Evolutionary conservation across 495 filamentous ascomycete genomes (phyloP).

Genomic region (Thermochaetoides thermophila): DNA sequence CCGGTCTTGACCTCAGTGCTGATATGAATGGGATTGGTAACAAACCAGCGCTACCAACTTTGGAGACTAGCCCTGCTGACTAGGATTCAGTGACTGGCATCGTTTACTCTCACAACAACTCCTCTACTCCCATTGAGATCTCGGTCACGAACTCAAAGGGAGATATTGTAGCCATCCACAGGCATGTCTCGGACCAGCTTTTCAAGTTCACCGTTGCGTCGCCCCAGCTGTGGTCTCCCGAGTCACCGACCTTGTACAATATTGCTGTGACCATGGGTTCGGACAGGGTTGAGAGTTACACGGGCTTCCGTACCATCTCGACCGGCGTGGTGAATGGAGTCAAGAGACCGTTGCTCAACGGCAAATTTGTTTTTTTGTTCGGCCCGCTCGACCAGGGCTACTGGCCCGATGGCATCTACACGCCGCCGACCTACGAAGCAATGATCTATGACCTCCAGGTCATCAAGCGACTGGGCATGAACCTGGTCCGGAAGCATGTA

Average conservation of each 20-base stretch:
- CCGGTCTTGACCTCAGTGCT: conserved; percentile 37
- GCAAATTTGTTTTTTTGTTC: conserved; percentile 49
- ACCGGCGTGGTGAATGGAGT: conserved; percentile 39
- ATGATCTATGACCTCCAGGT: conserved; percentile 50
- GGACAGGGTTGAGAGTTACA: conserved; percentile 44
- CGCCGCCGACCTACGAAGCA: conserved; percentile 43
- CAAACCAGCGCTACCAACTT: background rate
- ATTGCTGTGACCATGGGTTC: conserved; percentile 39
- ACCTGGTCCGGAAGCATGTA: conserved; percentile 55
- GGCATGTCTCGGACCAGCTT: conserved; percentile 25
- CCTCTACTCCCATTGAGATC: background rate
- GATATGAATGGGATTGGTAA: conserved; percentile 47
- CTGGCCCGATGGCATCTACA: conserved; percentile 54
- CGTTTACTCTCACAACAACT: conserved; percentile 24
- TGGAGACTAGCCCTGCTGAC: conserved; percentile 4
- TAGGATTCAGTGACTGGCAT: conserved; percentile 31
- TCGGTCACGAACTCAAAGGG: conserved; percentile 7
- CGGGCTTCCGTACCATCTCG: conserved; percentile 50
- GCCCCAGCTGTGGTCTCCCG: conserved; percentile 44
- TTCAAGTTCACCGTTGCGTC: conserved; percentile 38
- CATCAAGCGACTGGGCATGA: conserved; percentile 48
- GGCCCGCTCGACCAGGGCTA: conserved; percentile 55
- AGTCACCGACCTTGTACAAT: conserved; percentile 47
- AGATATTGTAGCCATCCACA: conserved; percentile 14
- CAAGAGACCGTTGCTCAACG: conserved; percentile 46